Evolutionary conservation across 2,329 filamentous ascomycete genomes (phyloP).

Genomic region (Hypoxylon sp.): DNA sequence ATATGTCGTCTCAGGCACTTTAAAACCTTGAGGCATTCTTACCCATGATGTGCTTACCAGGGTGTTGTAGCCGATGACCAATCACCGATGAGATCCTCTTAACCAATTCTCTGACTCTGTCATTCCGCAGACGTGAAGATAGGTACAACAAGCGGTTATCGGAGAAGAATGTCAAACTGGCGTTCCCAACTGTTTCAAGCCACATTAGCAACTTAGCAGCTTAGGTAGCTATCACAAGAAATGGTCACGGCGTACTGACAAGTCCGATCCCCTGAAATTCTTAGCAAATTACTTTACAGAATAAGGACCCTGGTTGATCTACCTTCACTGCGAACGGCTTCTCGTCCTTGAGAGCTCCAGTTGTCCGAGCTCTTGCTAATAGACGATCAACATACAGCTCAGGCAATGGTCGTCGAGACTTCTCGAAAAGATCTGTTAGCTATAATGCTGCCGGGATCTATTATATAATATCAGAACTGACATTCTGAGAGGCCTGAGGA

Average conservation of each 20-base stretch:
- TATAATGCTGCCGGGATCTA: background rate
- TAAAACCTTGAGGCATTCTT: background rate
- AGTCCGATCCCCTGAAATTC: slow-evolving; percentile 50
- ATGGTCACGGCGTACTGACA: slow-evolving; percentile 44
- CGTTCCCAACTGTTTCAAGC: slow-evolving; percentile 45
- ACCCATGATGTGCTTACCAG: slow-evolving; percentile 8
- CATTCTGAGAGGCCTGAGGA: slow-evolving; percentile 5
- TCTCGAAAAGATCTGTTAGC: slow-evolving; percentile 4
- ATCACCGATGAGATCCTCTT: slow-evolving; percentile 50
- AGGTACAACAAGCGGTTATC: slow-evolving; percentile 53
- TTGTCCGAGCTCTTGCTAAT: slow-evolving; percentile 41
- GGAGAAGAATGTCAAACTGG: slow-evolving; percentile 52
- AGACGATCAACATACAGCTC: slow-evolving; percentile 52
- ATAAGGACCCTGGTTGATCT: slow-evolving; percentile 2
- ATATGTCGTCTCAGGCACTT: too few species aligned
- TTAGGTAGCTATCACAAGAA: background rate
- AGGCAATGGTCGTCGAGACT: slow-evolving; percentile 42
- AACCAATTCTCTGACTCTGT: slow-evolving; percentile 52
- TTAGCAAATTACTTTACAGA: slow-evolving; percentile 15
- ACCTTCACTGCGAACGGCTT: slow-evolving; percentile 49
- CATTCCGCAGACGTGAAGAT: slow-evolving; percentile 50
- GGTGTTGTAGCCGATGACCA: slow-evolving; percentile 24
- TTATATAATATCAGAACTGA: slow-evolving; percentile 4
- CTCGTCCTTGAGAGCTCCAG: slow-evolving; percentile 26
- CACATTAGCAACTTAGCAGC: slow-evolving; percentile 10